Percentiles rank a stretch among this genome's conserved stretches.
phyloP scores from a whole-genome alignment of 352 stramenopile species.

The Globisporangium orthogonon region DNA sequence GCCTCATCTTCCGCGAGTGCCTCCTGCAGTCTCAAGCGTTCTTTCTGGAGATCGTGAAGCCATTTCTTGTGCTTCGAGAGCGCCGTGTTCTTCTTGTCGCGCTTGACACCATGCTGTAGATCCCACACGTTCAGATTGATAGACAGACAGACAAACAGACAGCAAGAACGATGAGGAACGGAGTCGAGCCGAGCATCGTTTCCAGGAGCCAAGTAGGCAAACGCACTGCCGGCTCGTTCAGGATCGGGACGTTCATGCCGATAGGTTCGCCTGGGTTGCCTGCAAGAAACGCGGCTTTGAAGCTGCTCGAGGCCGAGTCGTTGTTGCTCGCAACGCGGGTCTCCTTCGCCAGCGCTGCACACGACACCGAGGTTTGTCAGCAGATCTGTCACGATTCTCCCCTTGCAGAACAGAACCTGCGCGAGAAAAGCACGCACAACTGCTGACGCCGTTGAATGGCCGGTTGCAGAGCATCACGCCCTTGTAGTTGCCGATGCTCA shows the following conservation, averaged over 20 bases:
- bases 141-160: no score
- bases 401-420: neutral
- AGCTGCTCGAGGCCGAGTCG: constrained; percentile 27
- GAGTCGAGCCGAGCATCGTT: neutral
- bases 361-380: no score
- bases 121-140: neutral
- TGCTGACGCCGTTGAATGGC: constrained; percentile 86
- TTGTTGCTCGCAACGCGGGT: constrained; percentile 29
- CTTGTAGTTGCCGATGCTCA: constrained; percentile 94
- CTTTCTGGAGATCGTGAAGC: constrained; percentile 90
- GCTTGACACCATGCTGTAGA: constrained; percentile 61
- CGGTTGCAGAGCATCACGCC: constrained; percentile 94
- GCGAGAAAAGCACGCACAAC: constrained; percentile 27
- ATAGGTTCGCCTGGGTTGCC: constrained; percentile 62
- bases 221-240: constrained; percentile 50
- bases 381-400: no score
- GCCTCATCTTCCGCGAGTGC: constrained; percentile 72
- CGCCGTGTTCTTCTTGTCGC: constrained; percentile 89
- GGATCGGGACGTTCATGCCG: constrained; percentile 78
- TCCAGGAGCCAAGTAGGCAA: no score
- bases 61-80: constrained; percentile 92
- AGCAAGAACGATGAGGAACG: neutral
- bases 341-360: constrained; percentile 49
- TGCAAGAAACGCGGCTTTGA: constrained; percentile 66
- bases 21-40: constrained; percentile 78